Base-by-base conservation (phyloP, 768 basidiomycete genomes). In the Pleurotus tuber-regium region DNA sequence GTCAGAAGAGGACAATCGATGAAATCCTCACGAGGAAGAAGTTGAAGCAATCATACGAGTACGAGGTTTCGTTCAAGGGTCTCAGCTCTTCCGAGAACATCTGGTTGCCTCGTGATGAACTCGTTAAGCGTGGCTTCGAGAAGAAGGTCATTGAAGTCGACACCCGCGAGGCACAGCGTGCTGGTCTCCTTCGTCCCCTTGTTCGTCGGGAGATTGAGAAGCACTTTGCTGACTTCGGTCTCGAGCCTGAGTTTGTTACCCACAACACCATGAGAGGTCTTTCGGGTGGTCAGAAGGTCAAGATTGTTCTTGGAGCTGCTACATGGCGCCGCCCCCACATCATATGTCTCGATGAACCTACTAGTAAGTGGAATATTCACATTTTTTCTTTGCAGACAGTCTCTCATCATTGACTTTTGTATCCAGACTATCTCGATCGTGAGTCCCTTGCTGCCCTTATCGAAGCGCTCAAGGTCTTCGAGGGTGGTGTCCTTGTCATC, bases 201-300 rank as follows among this genome's bases (percentile, higher is more conserved):
- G 97, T 99, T 66, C 93, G 97, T 74, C 86, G 91, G 59, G 95
- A 98, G 76, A 97, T 98, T 57, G 95, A 98, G 84, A 95, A 95
- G 78, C 95, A 98, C 82, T 96, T 98, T 61, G 92, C 90, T 55
- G 96, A 98, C 79, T 98, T 98, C 64, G 94, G 97, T 76, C 91
- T 99, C 63, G 97, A 99, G 76, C 78, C 97, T 57, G 97, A 98
- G 78, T 98, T 99, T 71, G 93, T 96, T 59, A 92, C 92, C 21
- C 97, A 99, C 82, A 99, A 98, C 84, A 89, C 88, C 61, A 99
- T 98, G 97, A 83, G 95, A 55, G 95, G 95, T 83, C 85, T 97
- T 40, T 96, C 94, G 57, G 95, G 95, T 72, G 95, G 95, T 69
- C 95, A 98, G 76, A 98, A 98, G 77, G 95, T 98, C 70, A 98